A percentile compares a stretch with the other conserved stretches of the same genome.
These are phyloP conservation scores for Graphilbum fragrans DNA, from an alignment of 2,329 filamentous ascomycete genomes.

Conservation along the genomic window DNA sequence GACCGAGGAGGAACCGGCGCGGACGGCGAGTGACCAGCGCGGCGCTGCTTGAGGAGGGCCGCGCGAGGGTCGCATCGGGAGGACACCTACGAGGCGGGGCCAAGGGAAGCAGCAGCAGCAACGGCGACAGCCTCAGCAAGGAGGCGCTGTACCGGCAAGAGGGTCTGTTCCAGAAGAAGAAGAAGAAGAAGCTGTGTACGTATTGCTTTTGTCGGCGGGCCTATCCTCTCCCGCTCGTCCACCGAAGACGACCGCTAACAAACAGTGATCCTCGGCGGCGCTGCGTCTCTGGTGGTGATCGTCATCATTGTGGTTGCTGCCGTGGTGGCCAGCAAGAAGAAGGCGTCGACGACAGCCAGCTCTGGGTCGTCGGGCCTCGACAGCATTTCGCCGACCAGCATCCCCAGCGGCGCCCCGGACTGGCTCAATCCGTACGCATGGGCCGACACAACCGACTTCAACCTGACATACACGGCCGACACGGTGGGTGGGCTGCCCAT, in stretches of 20 bases:
- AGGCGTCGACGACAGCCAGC: constrained; percentile 13
- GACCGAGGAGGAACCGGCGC: neutral
- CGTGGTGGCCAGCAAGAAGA: constrained; percentile 52
- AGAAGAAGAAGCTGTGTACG: constrained; percentile 49
- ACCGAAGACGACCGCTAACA: neutral
- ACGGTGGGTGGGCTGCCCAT: constrained; percentile 79
- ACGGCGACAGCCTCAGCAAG: constrained; percentile 37
- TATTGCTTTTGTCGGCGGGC: too few relatives aligned
- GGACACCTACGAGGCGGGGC: constrained; percentile 24
- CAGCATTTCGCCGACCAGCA: constrained; percentile 39
- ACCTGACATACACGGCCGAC: constrained; percentile 79
- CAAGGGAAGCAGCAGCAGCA: constrained; percentile 33
- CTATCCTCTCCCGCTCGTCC: too few relatives aligned
- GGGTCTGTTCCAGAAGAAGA: constrained; percentile 14
- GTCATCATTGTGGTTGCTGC: constrained; percentile 58
- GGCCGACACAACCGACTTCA: constrained; percentile 85
- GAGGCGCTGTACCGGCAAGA: constrained; percentile 35
- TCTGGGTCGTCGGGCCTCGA: constrained; percentile 29
- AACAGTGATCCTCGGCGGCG: constrained; percentile 37
- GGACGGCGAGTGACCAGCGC: constrained; percentile 56
- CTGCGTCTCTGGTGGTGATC: constrained; percentile 45
- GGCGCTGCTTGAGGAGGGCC: constrained; percentile 56
- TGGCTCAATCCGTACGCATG: constrained; percentile 84
- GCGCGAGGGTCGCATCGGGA: constrained; percentile 13
- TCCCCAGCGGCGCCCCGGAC: constrained; percentile 56